Evolutionary conservation across 108 stramenopile genomes (phyloP).

Genomic region (Cyclotella cryptica): DNA sequence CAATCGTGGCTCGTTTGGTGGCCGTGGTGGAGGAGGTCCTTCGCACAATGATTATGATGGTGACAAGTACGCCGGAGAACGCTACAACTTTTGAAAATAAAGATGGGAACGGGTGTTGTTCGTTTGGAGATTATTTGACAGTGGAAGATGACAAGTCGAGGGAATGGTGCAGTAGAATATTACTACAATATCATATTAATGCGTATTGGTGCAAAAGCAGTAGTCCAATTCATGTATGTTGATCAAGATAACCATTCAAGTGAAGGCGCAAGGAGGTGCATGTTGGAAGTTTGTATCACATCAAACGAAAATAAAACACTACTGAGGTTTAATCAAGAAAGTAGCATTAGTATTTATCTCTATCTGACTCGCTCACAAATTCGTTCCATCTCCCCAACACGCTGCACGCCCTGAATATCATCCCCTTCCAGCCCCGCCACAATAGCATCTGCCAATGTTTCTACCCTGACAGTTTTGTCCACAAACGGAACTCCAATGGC

Average conservation of each 20-base stretch:
- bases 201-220: too few relatives aligned
- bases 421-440: conserved; percentile 62
- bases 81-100: conserved; percentile 41
- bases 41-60: conserved; percentile 21
- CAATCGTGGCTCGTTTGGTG: neutral
- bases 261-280: too few relatives aligned
- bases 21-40: neutral
- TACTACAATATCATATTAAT: too few relatives aligned
- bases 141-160: too few relatives aligned
- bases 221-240: too few relatives aligned
- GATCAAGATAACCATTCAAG: too few relatives aligned
- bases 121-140: too few relatives aligned
- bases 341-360: neutral
- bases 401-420: conserved; percentile 55
- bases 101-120: too few relatives aligned
- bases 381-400: conserved; percentile 58
- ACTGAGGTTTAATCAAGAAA: neutral
- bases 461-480: conserved; percentile 82
- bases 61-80: conserved; percentile 47
- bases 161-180: too few relatives aligned
- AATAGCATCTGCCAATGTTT: conserved; percentile 82
- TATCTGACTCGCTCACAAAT: conserved; percentile 46
- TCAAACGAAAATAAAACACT: too few relatives aligned
- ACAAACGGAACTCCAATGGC: conserved; percentile 84
- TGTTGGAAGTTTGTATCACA: too few relatives aligned